A percentile compares a stretch with the other conserved stretches of the same genome.
phyloP scores from a whole-genome alignment of 1,284 basidiomycete genomes.

The Porogramme epimiltina region DNA sequence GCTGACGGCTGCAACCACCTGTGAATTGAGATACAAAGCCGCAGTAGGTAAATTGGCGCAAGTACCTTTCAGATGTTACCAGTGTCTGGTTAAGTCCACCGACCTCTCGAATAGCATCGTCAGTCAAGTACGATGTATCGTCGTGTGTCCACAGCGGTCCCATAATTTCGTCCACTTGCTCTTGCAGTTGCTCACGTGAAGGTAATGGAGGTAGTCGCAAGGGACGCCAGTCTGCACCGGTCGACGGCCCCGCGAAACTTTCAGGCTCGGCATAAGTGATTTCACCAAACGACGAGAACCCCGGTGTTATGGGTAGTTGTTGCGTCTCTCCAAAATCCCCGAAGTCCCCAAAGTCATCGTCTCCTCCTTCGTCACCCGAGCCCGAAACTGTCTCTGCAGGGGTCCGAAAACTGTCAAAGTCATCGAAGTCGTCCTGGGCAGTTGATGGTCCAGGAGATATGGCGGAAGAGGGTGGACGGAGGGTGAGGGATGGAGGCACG shows the following conservation, averaged over 20 bases:
- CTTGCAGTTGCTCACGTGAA: conserved; percentile 53
- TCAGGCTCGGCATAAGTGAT: conserved; percentile 21
- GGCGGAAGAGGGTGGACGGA: conserved; percentile 25
- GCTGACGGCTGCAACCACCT: conserved; percentile 61
- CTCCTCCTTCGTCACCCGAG: conserved; percentile 45
- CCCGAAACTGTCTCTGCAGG: conserved; percentile 44
- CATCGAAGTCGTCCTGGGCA: conserved; percentile 55
- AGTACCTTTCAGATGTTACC: conserved; percentile 72
- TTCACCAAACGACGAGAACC: conserved; percentile 38
- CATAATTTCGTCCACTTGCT: conserved; percentile 69
- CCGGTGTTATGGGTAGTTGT: conserved; percentile 28
- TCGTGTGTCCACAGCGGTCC: conserved; percentile 59
- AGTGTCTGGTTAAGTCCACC: conserved; percentile 82
- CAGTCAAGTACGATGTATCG: conserved; percentile 55
- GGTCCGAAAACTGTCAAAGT: conserved; percentile 70
- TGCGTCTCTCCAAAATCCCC: conserved; percentile 81
- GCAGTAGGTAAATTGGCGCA: conserved; percentile 16
- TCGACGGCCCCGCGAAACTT: conserved; percentile 44
- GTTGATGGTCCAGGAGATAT: conserved; percentile 35
- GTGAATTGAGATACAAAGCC: conserved; percentile 26
- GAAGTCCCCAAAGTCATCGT: conserved; percentile 83
- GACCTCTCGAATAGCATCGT: conserved; percentile 77
- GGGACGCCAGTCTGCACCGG: conserved; percentile 55
- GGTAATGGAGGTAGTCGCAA: conserved; percentile 68
- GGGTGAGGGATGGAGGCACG: conserved; percentile 27